Percentiles rank a stretch among this genome's conserved stretches.
Conservation (phyloP, 495 filamentous ascomycete species). For the Lentithecium fluviatile region DNA sequence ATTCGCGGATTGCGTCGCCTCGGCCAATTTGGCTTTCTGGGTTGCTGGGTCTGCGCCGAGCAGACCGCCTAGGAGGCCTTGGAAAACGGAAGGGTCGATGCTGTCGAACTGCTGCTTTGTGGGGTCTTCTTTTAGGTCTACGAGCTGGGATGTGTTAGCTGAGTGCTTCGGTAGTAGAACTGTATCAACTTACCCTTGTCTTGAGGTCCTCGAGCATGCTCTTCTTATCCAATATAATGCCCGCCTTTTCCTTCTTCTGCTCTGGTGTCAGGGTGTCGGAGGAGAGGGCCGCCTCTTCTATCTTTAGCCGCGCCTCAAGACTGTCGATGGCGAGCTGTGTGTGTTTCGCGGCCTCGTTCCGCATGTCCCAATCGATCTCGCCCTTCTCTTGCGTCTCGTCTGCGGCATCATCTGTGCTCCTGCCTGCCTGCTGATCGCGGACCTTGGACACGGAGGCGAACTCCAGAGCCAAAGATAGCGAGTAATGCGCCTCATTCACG, state of each 20-base stretch:
- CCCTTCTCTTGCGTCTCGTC: slow-evolving; percentile 23
- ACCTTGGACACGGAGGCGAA: slow-evolving; percentile 77
- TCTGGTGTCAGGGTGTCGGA: slow-evolving; percentile 6
- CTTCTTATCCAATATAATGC: slow-evolving; percentile 29
- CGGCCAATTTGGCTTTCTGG: slow-evolving; percentile 66
- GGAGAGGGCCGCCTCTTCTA: slow-evolving; percentile 19
- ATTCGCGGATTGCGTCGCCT: slow-evolving; percentile 75
- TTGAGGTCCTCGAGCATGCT: slow-evolving; percentile 37
- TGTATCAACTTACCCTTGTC: slow-evolving; percentile 23
- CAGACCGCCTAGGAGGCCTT: slow-evolving; percentile 71
- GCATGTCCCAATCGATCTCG: slow-evolving; percentile 33
- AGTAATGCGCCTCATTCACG: slow-evolving; percentile 91
- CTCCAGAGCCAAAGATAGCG: slow-evolving; percentile 91
- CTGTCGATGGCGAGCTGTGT: slow-evolving; percentile 33
- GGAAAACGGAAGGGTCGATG: slow-evolving; percentile 51
- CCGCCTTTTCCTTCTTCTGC: slow-evolving; percentile 29
- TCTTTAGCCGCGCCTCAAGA: slow-evolving; percentile 28
- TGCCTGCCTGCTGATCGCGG: slow-evolving; percentile 45
- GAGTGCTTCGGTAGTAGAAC: slow-evolving; percentile 15
- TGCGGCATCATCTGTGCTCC: background rate
- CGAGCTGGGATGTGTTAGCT: slow-evolving; percentile 54
- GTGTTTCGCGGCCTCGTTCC: slow-evolving; percentile 34
- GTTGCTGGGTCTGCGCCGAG: slow-evolving; percentile 64
- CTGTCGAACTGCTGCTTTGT: slow-evolving; percentile 60
- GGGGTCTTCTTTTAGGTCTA: slow-evolving; percentile 67